Conservation (phyloP, 805 yeast genomes). For the Alloascoidea africana region DNA sequence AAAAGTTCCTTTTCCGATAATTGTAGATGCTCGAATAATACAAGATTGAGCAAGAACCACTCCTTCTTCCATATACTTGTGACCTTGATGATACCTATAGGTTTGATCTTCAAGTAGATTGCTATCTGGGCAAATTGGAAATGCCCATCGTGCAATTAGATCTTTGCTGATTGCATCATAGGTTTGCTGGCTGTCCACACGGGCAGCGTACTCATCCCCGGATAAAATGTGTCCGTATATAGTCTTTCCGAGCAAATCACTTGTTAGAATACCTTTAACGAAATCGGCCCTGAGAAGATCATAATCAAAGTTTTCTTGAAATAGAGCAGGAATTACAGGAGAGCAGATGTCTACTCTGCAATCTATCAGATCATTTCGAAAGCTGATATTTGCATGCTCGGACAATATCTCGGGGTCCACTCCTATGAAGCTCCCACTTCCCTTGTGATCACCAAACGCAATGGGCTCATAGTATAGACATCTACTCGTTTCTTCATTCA, state of each 20-base stretch:
- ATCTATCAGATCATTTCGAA: constrained; percentile 89
- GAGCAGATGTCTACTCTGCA: constrained; percentile 95
- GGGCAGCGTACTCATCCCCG: constrained; percentile 75
- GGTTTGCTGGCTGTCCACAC: constrained; percentile 92
- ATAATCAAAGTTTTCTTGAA: constrained; percentile 93
- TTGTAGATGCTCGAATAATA: constrained; percentile 63
- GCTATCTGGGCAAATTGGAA: constrained; percentile 81
- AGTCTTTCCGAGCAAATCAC: constrained; percentile 81
- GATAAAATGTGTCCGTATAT: constrained; percentile 77
- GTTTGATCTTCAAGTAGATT: constrained; percentile 59
- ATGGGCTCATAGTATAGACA: constrained; percentile 78
- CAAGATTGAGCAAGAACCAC: constrained; percentile 93
- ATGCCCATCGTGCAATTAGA: constrained; percentile 80
- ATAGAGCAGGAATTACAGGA: constrained; percentile 86
- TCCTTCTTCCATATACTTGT: constrained; percentile 77
- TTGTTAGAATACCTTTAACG: constrained; percentile 77
- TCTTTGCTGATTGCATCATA: constrained; percentile 88
- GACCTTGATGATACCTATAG: constrained; percentile 68
- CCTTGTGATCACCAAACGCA: constrained; percentile 27
- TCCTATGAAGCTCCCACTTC: constrained; percentile 19
- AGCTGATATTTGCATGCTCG: constrained; percentile 40
- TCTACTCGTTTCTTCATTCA: constrained; percentile 58
- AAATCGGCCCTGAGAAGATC: constrained; percentile 78
- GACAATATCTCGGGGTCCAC: constrained; percentile 77
- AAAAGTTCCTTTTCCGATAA: constrained; percentile 62